Base-by-base conservation (phyloP, 192 early-diverging fungal species). In the Podila epicladia region DNA sequence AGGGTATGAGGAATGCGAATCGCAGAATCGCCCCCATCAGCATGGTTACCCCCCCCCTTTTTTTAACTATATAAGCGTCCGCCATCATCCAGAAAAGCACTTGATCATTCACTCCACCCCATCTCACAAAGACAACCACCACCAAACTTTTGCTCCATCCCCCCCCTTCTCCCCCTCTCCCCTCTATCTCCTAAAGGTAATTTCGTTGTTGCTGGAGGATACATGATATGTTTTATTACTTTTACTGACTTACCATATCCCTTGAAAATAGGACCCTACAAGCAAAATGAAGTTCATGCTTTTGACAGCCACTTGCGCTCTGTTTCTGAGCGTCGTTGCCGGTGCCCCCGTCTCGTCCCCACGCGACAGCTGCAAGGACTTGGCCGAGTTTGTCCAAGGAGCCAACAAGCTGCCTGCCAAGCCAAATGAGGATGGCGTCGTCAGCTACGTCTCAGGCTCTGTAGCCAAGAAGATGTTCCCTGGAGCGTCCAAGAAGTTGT, bases 391-490 rank as follows among this genome's bases (percentile, higher is more conserved):
- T 51, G 49, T 65, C 29, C 64, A 65, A 65, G 49, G 48, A 50
- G 0, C 49, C 15, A 33, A 29, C 48, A 65, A 53, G 48, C 11
- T 65, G 49, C 64, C 64, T 51, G 9, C 17, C 64, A 65, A 65
- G 29, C 64, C 64, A 53, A 31, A 32, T 0, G 64, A 65, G 29
- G 64, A 65, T 65, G 64, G 64, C 7, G 64, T 65, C 9, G 49
- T 65, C 26, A 65, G 4, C 49, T 65, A 65, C 8, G 9, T 65
- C 29, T 65, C 38, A 29, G 64, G 64, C 38, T 51, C 49, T 31
- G 33, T 29, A 65, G 64, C 64, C 48, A 65, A 65, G 48, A 65
- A 65, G 64, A 65, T 65, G 64, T 65, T 65, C 64, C 64, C 64
- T 20, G 64, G 64, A 51, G 48, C 48, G 20, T 13, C 64, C 49